Base-by-base conservation (phyloP, 2,329 filamentous ascomycete species). In the Paraphaeosphaeria minitans region DNA sequence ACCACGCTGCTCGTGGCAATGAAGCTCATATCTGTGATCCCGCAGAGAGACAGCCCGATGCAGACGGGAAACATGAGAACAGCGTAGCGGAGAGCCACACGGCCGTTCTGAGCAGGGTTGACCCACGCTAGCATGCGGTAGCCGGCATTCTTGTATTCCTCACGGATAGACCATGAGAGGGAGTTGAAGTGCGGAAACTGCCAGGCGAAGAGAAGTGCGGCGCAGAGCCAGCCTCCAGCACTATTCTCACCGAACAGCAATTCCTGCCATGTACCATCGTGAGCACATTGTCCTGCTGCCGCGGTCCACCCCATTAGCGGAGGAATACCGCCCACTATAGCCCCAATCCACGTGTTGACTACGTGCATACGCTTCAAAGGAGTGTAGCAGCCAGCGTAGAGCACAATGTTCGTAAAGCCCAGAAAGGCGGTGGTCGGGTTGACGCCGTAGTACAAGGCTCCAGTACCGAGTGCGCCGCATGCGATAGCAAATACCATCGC, bases 151-250 rank as follows among this genome's bases (percentile, higher is more conserved):
- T 88, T 89, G 82, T 99, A 99, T 75, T 99, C 95, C 9, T 96
- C 89, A 21, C 92, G 85, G 60, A 98, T 96, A 4, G 86, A 83
- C 86, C 94, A 96, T 48, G 91, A 93, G 22, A 99, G 83, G 0
- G 93, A 90, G 84, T 97, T 98, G 81, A 99, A 99, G 79, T 99
- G 95, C 3, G 95, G 93, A 73, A 99, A 98, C 74, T 99, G 94
- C 95, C 95, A 99, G 13, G 93, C 90, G 66, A 97, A 96, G 5
- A 99, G 82, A 7, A 98, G 80, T 0, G 84, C 87, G 0, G 92
- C 94, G 14, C 97, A 81, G 0, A 98, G 80, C 95, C 95, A 99
- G 4, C 94, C 95, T 5, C 95, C 95, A 12, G 87, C 79, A 27
- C 82, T 84, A 75, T 87, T 70, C 75, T 88, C 74, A 70, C 91